Evolutionary conservation across 495 filamentous ascomycete species (phyloP), one percentile per base, ranked within the genome.

Genomic region (Aspergillus steynii): DNA sequence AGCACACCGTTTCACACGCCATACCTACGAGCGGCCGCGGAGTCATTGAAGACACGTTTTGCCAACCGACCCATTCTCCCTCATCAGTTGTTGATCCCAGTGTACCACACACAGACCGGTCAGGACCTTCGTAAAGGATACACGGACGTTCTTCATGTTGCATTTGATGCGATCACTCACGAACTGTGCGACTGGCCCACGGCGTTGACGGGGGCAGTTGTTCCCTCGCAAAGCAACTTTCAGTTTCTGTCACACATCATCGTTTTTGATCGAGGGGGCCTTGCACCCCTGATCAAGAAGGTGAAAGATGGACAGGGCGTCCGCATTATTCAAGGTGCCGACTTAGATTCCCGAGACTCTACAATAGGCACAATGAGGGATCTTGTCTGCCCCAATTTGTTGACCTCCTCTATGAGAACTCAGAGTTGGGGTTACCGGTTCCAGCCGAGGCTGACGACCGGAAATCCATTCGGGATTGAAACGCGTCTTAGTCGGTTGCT

Each of bases 401-500:
- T 68, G 12, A 50, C 52, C 9, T 60, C 66, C 3, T 65, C 66
- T 4, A 59, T 46, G 0, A 60, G 55, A 26, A 12, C 61, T 12
- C 61, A 60, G 34, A 62, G 59, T 42, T 74, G 71, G 71, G 37
- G 45, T n/a, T 50, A 66, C 53, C 53, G 50, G 15, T 73, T 62
- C 59, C 63, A 65, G 15, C 74, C 73, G 37, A 61, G 67, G 2
- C 42, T 77, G 32, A 49, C 52, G 1, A 32, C 61, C 25, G 57
- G 64, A 5, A 46, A 42, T 6, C 42, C 60, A 25, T 29, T 58
- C 3, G 46, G 55, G 26, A 55, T 79, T 3, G 68, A 75, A 50
- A 79, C 75, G 25, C 72, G 71, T 27, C 61, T 79, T 42, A 77
- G 64, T 46, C 61, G 66, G 15, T 57, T 79, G 6, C 48, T 79